Evolutionary conservation across 2,329 filamentous ascomycete genomes (phyloP).

Genomic region (Alternaria gaisen): DNA sequence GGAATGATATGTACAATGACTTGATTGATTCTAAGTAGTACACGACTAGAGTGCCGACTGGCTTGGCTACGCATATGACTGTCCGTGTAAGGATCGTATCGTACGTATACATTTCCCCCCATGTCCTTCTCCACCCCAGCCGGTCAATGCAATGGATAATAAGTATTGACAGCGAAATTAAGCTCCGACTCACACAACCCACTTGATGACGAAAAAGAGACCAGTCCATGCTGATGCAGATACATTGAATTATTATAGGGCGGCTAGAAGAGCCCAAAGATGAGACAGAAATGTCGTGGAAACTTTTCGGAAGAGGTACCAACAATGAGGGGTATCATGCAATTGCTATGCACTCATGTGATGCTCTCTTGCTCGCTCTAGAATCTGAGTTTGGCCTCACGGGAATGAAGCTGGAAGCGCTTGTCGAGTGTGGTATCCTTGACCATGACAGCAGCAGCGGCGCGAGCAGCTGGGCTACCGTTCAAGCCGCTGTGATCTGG

Average conservation of each 20-base stretch:
- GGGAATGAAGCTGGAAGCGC: constrained; percentile 42
- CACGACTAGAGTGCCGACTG: constrained; percentile 1
- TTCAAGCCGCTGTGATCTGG: constrained; percentile 31
- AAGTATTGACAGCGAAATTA: constrained; percentile 42
- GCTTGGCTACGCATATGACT: background rate
- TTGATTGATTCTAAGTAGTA: background rate
- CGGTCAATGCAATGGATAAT: constrained; percentile 29
- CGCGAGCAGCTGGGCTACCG: constrained; percentile 41
- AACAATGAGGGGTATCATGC: constrained; percentile 37
- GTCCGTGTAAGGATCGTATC: background rate
- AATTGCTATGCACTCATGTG: constrained; percentile 18
- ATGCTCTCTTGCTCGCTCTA: constrained; percentile 25
- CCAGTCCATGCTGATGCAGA: constrained; percentile 29
- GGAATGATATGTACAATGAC: background rate
- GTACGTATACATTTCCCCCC: background rate
- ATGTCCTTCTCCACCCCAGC: constrained; percentile 6
- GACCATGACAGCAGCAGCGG: constrained; percentile 25
- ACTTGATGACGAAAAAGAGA: constrained; percentile 15
- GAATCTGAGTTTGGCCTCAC: constrained; percentile 39
- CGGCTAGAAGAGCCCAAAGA: constrained; percentile 12
- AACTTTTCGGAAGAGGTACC: constrained; percentile 13
- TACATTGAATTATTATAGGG: constrained; percentile 25
- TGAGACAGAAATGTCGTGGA: constrained; percentile 24
- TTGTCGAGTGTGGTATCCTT: constrained; percentile 31
- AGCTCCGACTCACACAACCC: constrained; percentile 16